Percentiles rank a stretch among this genome's conserved stretches.
These are phyloP conservation scores for Schizonepeta tenuifolia DNA, from an alignment of 257 asterid species.

Conservation along the genomic window DNA sequence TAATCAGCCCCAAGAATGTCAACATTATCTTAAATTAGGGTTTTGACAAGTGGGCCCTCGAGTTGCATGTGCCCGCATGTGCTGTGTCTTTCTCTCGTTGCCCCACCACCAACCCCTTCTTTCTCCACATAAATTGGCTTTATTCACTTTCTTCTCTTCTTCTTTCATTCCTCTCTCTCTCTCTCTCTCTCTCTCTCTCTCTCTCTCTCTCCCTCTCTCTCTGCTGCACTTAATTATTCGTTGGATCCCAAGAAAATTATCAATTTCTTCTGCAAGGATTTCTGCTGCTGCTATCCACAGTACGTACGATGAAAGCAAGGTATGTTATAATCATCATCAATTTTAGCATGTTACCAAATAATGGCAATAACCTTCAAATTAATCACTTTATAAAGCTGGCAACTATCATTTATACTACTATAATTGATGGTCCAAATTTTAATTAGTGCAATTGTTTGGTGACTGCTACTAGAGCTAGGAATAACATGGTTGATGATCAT, in stretches of 20 bases:
- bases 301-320: constrained; percentile 37
- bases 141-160: constrained; percentile 42
- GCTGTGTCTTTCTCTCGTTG: constrained; percentile 62
- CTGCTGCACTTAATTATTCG: constrained; percentile 23
- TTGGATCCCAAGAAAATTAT: constrained; percentile 29
- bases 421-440: background rate
- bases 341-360: no score
- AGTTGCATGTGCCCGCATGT: constrained; percentile 85
- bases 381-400: background rate
- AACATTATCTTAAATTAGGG: constrained; percentile 48
- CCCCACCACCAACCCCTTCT: constrained; percentile 57
- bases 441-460: background rate
- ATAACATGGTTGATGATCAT: no score
- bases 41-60: constrained; percentile 60
- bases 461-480: background rate
- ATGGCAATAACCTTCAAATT: no score
- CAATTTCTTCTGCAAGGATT: constrained; percentile 18
- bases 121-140: constrained; percentile 56
- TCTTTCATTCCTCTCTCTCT: constrained; percentile 2
- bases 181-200: constrained; percentile 12
- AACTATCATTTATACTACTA: background rate
- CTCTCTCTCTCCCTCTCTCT: constrained; percentile 16
- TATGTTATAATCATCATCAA: constrained; percentile 12
- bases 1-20: constrained; percentile 26
- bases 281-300: constrained; percentile 17